These are phyloP conservation scores for Colletotrichum sp. DNA, from an alignment of 2,329 filamentous ascomycete genomes.

Conservation along the genomic window DNA sequence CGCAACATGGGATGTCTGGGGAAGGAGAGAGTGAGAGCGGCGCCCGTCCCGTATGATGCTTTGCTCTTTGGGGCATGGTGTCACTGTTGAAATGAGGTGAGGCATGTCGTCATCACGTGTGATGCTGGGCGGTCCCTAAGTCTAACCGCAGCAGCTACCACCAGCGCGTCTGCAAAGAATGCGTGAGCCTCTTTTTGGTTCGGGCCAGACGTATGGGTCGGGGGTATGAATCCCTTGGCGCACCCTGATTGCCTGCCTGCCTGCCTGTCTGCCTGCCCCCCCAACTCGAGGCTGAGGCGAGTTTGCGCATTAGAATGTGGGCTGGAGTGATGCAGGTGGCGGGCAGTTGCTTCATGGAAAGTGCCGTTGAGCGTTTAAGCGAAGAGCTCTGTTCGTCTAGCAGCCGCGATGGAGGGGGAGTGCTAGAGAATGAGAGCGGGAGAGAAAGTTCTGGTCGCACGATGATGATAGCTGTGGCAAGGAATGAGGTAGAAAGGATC, in stretches of 20 bases:
- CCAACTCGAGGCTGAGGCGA: conserved; percentile 9
- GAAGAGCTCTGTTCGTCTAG: background rate
- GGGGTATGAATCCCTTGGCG: conserved; percentile 12
- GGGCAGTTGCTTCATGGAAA: conserved; percentile 14
- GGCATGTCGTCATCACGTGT: conserved; percentile 23
- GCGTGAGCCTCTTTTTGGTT: background rate
- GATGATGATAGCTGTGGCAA: conserved; percentile 14
- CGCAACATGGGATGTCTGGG: background rate
- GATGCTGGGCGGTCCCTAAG: background rate
- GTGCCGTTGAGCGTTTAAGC: background rate
- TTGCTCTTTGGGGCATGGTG: conserved; percentile 3
- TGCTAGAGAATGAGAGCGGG: background rate
- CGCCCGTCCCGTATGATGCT: background rate
- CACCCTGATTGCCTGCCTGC: background rate
- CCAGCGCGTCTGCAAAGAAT: background rate
- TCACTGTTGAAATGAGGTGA: conserved; percentile 7
- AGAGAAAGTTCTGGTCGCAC: background rate
- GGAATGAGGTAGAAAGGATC: background rate
- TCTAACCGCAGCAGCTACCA: background rate
- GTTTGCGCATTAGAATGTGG: background rate
- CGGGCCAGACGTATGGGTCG: background rate
- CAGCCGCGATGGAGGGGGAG: background rate
- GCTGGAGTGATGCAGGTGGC: conserved; percentile 17
- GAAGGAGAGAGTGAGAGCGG: background rate
- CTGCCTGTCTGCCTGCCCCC: background rate